Evolutionary conservation across 1,284 basidiomycete species (phyloP).

Genomic region (Kalmanozyma brasiliensis): DNA sequence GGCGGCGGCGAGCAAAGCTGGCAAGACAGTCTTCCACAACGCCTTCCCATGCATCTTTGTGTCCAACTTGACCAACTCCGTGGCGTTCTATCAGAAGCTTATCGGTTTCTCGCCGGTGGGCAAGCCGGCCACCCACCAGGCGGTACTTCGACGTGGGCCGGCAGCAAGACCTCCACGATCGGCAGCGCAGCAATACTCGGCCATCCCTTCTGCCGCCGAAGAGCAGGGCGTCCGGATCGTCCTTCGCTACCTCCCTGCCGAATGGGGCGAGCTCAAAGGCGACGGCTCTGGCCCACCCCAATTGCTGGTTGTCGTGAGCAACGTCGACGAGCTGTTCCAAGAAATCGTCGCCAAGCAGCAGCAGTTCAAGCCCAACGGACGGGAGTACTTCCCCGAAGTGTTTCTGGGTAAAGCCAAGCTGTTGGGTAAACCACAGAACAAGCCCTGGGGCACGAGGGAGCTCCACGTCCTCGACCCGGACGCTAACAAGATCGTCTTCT

Average conservation of each 20-base stretch:
- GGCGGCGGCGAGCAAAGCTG: conserved; percentile 7
- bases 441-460: conserved; percentile 56
- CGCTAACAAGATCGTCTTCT: conserved; percentile 54
- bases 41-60: conserved; percentile 47
- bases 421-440: conserved; percentile 48
- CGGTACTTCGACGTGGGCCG: conserved; percentile 34
- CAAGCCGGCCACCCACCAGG: conserved; percentile 42
- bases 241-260: conserved; percentile 32
- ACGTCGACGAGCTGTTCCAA: conserved; percentile 42
- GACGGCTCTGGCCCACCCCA: conserved; percentile 45
- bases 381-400: conserved; percentile 55
- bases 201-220: conserved; percentile 33
- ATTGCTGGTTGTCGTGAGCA: conserved; percentile 41
- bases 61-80: conserved; percentile 37
- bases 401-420: conserved; percentile 45
- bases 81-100: conserved; percentile 45
- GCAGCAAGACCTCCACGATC: conserved; percentile 31
- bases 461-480: conserved; percentile 54
- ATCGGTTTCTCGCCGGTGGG: conserved; percentile 44
- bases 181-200: conserved; percentile 23
- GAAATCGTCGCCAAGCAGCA: conserved; percentile 43
- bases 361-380: conserved; percentile 41
- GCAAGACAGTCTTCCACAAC: conserved; percentile 33
- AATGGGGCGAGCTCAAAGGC: conserved; percentile 48
- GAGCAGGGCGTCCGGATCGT: conserved; percentile 44